Evolutionary conservation across 2,329 filamentous ascomycete genomes (phyloP).

Genomic region (Ophiognomonia clavigignenti-juglandacearum): DNA sequence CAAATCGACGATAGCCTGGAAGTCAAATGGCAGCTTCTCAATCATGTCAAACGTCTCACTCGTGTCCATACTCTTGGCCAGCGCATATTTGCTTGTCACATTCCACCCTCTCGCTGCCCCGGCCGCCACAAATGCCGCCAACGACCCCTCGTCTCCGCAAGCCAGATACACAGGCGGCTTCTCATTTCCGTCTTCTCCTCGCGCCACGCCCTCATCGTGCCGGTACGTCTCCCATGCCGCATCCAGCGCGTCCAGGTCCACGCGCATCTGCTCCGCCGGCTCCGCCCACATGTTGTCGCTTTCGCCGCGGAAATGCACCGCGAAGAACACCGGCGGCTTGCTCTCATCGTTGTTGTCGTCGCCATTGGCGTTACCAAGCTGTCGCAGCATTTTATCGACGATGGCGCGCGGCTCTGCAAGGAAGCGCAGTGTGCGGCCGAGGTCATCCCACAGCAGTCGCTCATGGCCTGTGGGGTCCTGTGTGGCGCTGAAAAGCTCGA

Average conservation of each 20-base stretch:
- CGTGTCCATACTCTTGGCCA: conserved; percentile 18
- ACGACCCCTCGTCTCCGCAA: conserved; percentile 27
- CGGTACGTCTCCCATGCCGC: conserved; percentile 24
- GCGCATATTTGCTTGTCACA: conserved; percentile 28
- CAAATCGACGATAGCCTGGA: conserved; percentile 30
- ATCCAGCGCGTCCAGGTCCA: conserved; percentile 29
- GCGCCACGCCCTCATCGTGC: neutral
- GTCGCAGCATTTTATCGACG: conserved; percentile 19
- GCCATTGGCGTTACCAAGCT: conserved; percentile 19
- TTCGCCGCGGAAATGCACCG: conserved; percentile 31
- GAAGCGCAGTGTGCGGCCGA: conserved; percentile 26
- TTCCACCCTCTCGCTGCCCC: conserved; percentile 27
- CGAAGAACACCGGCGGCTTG: conserved; percentile 25
- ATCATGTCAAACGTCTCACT: conserved; percentile 19
- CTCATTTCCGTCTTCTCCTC: neutral
- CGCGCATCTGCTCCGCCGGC: conserved; percentile 25
- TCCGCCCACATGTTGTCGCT: conserved; percentile 30
- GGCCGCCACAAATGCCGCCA: conserved; percentile 24
- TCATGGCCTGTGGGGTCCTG: conserved; percentile 29
- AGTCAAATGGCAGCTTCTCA: conserved; percentile 27
- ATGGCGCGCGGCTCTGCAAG: conserved; percentile 21
- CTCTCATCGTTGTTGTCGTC: no score
- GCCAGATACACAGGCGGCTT: conserved; percentile 29
- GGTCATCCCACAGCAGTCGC: conserved; percentile 29
- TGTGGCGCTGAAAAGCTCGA: conserved; percentile 27